Evolutionary conservation across 2,329 filamentous ascomycete genomes (phyloP).

Genomic region (Pseudopithomyces maydicus): DNA sequence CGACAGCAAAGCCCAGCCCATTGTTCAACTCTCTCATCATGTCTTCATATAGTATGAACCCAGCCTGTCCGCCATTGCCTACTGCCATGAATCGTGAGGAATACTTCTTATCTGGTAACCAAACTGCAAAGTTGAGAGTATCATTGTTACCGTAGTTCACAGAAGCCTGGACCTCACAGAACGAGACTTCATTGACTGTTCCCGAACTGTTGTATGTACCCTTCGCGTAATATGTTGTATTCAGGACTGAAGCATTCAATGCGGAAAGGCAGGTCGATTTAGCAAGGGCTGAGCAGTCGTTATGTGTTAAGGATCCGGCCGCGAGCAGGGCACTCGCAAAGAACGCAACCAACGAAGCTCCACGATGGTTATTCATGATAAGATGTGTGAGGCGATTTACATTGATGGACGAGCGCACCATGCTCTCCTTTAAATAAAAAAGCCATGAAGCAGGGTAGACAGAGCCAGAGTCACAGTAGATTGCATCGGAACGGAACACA

Average conservation of each 20-base stretch:
- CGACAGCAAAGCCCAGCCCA: slow-evolving; percentile 13
- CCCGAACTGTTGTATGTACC: neutral
- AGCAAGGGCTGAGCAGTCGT: neutral
- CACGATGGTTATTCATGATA: neutral
- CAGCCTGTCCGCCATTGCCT: slow-evolving; percentile 16
- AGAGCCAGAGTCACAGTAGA: neutral
- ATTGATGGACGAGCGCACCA: neutral
- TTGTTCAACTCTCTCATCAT: slow-evolving; percentile 13
- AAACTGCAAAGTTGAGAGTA: slow-evolving; percentile 1
- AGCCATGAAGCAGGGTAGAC: neutral
- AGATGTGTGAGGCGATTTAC: too few relatives aligned
- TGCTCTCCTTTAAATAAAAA: neutral
- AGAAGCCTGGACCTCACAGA: slow-evolving; percentile 4
- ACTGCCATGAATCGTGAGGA: slow-evolving; percentile 6
- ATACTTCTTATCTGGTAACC: slow-evolving; percentile 2
- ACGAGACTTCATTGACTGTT: slow-evolving; percentile 2
- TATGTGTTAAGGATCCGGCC: neutral
- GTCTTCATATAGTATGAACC: slow-evolving; percentile 6
- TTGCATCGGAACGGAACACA: too few relatives aligned
- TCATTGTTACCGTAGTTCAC: slow-evolving; percentile 3
- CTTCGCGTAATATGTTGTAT: neutral
- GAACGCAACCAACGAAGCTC: neutral
- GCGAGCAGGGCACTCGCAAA: neutral
- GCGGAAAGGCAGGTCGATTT: neutral
- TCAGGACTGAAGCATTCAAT: neutral